These are phyloP conservation scores for Fusarium graminum DNA, from an alignment of 2,329 filamentous ascomycete genomes.

Conservation along the genomic window DNA sequence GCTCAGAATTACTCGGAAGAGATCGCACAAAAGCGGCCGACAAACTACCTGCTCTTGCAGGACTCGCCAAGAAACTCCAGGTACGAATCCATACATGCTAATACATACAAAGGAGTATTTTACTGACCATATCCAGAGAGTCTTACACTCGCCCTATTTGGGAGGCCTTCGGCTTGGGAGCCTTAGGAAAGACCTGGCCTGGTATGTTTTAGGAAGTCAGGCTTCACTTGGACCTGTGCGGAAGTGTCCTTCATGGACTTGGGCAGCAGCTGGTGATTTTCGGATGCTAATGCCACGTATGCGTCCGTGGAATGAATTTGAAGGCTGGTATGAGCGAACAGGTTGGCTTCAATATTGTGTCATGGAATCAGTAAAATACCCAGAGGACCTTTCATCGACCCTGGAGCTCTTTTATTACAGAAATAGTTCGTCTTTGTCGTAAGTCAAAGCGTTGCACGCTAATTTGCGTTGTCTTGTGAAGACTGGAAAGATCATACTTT, in stretches of 20 bases:
- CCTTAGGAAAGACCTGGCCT: not conserved
- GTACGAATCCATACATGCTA: not conserved
- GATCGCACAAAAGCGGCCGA: not conserved
- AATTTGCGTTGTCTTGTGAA: no score
- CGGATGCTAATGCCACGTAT: not conserved
- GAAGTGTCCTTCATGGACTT: conserved; percentile 1
- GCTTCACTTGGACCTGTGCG: not conserved
- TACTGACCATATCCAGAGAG: not conserved
- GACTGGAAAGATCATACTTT: no score
- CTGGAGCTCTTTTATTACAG: not conserved
- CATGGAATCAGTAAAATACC: not conserved
- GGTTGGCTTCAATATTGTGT: conserved; percentile 4
- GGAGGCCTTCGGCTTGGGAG: not conserved
- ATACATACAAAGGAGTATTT: rapidly evolving
- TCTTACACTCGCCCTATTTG: not conserved
- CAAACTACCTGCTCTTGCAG: conserved; percentile 3
- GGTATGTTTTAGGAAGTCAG: not conserved
- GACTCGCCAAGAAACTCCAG: conserved; percentile 2
- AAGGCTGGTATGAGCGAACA: not conserved
- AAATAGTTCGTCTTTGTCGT: no score
- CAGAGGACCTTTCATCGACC: not conserved
- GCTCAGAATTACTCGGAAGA: not conserved
- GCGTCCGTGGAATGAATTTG: not conserved
- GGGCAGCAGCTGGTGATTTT: not conserved
- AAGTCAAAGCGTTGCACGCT: no score